Evolutionary conservation across 495 filamentous ascomycete species (phyloP).

Genomic region (Chaetomium fimeti): DNA sequence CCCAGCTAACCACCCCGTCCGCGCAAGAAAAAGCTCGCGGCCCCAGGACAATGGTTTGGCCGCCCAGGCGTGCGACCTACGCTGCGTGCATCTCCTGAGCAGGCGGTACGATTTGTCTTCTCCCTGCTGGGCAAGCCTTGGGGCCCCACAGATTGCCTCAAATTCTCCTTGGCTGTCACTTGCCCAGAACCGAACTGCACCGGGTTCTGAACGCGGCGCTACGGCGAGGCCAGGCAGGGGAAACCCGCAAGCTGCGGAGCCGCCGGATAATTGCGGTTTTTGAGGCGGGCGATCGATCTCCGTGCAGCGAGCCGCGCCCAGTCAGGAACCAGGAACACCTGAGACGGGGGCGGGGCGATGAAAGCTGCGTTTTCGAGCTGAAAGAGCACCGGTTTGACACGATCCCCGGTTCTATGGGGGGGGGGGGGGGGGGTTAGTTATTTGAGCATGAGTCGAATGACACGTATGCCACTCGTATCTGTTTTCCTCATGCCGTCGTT

Average conservation of each 20-base stretch:
- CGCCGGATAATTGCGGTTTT: conserved; percentile 30
- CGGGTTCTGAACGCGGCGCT: conserved; percentile 10
- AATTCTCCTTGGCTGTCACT: conserved; percentile 15
- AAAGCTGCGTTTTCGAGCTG: not conserved
- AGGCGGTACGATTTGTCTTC: not conserved
- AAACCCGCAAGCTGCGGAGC: conserved; percentile 28
- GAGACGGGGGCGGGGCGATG: too few relatives aligned
- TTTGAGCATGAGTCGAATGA: conserved; percentile 1
- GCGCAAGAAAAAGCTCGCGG: not conserved
- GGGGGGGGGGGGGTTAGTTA: not conserved
- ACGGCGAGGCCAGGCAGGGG: conserved; percentile 12
- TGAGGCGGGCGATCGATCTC: conserved; percentile 30
- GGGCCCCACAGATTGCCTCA: conserved; percentile 14
- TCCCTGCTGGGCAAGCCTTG: not conserved
- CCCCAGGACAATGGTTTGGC: conserved; percentile 25
- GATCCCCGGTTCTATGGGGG: too few relatives aligned
- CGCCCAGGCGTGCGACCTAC: conserved; percentile 13
- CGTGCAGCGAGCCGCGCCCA: conserved; percentile 26
- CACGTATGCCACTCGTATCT: conserved; percentile 1
- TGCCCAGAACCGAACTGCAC: conserved; percentile 17
- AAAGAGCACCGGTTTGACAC: not conserved
- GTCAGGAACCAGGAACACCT: not conserved
- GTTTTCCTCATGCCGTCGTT: not conserved
- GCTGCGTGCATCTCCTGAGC: not conserved
- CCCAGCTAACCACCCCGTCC: not conserved